Percentiles rank a stretch among this genome's conserved stretches.
Conservation (phyloP, 257 asterid genomes). For the Solanum chilense region DNA sequence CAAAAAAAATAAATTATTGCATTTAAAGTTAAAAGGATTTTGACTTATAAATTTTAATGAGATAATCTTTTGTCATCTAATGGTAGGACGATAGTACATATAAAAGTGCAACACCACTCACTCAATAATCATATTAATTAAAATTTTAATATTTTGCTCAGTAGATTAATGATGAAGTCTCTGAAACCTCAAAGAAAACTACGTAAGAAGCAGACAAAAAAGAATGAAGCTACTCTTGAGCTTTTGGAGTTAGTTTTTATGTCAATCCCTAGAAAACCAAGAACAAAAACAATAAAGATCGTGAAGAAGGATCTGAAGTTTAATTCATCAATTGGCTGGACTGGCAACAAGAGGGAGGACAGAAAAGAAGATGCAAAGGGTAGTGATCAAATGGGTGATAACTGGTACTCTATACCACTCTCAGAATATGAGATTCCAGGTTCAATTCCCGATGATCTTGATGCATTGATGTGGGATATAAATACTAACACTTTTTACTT, state of each 20-base stretch:
- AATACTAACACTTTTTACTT: too few species aligned
- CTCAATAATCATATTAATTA: neutral
- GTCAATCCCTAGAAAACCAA: neutral
- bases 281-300: neutral
- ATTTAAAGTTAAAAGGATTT: neutral
- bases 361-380: neutral
- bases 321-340: neutral
- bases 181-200: neutral
- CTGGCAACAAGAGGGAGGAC: neutral
- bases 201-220: neutral
- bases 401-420: too few species aligned
- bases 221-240: neutral
- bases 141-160: neutral
- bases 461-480: too few species aligned
- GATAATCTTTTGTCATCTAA: neutral
- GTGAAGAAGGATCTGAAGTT: neutral
- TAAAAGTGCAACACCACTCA: neutral
- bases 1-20: too few species aligned
- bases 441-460: too few species aligned
- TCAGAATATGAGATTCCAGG: too few species aligned
- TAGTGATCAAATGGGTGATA: neutral
- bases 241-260: neutral
- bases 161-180: neutral
- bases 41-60: neutral
- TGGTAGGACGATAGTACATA: neutral